Conservation (phyloP, 2,329 filamentous ascomycete genomes). For the Metarhizium album region DNA sequence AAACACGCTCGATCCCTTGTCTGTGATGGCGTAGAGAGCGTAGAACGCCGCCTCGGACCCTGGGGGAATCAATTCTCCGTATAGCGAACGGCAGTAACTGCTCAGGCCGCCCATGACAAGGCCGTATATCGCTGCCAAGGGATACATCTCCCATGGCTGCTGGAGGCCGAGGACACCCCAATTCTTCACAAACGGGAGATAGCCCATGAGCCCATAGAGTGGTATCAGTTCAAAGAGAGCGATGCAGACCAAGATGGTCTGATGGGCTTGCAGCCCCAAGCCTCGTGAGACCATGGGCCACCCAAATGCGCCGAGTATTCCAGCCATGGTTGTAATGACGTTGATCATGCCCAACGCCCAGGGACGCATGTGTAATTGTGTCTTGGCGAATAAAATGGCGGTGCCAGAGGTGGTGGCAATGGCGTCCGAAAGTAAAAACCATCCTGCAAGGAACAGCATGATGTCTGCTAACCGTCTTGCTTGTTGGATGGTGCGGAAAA, state of each 20-base stretch:
- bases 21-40: conserved; percentile 91
- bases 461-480: conserved; percentile 65
- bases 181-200: conserved; percentile 65
- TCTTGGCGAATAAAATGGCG: conserved; percentile 92
- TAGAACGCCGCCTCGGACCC: conserved; percentile 95
- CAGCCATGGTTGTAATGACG: conserved; percentile 76
- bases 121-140: conserved; percentile 80
- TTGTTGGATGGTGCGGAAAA: conserved; percentile 68
- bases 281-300: conserved; percentile 72
- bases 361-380: conserved; percentile 77
- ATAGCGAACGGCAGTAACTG: conserved; percentile 84
- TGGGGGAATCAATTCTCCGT: conserved; percentile 85
- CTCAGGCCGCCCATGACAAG: conserved; percentile 89
- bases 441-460: conserved; percentile 69
- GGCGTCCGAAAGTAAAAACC: conserved; percentile 90
- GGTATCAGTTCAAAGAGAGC: conserved; percentile 86
- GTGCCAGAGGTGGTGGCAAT: conserved; percentile 93
- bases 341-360: conserved; percentile 86
- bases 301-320: conserved; percentile 78
- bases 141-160: conserved; percentile 94
- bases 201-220: conserved; percentile 80
- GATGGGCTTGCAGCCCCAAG: conserved; percentile 62
- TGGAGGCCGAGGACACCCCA: conserved; percentile 79
- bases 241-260: conserved; percentile 90
- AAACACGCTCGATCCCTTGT: conserved; percentile 91